Base-by-base conservation (phyloP, 352 stramenopile genomes). In the Pythium utonaiense region DNA sequence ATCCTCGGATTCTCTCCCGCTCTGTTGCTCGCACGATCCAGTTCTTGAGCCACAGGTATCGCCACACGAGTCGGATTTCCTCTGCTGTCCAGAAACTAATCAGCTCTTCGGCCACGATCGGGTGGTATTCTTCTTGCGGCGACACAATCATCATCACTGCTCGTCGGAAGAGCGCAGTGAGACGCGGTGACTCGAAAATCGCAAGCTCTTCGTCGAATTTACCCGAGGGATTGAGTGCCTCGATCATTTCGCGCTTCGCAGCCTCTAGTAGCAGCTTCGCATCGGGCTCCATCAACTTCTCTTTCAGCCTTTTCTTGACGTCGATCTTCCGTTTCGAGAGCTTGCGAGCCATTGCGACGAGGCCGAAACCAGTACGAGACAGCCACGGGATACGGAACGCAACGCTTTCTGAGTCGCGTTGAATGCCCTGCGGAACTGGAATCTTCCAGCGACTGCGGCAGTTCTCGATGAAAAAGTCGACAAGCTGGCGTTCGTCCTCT, bases 61-160 rank as follows among this genome's bases (percentile, higher is more conserved):
- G 75, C 85, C 85, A 95, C 41, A 95, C 80, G 8, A 89, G 60
- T 25, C 80, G 74, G 52, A 95, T 88, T 31, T 95, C 83, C 12
- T 84, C 60, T 6, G 77, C 73, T 2, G 57, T 78, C 85, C 85
- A 95, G 30, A 80, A 80, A n/a, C 78, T 86, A n/a, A 93, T 88
- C 21, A 95, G 66, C 50, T 91, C 78, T 62, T 95, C 85, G 25
- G 83, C 85, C 0, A 91, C 82, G 22, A 95, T 70, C 8, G 84
- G 80, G 14, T 91, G 76, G 55, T 95, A 95, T 40, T 90, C 80
- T 44, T 74, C 64, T 59, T 84, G 68, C 6, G 85, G 78, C 6
- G 77, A 88, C 31, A 89, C 68, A 6, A 92, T 78, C 70, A 95
- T 88, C 81, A 93, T 89, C 28, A 95, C 73, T 0, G 84, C 85